Conservation (phyloP, 2,329 filamentous ascomycete genomes). For the Neofusicoccum sp. region DNA sequence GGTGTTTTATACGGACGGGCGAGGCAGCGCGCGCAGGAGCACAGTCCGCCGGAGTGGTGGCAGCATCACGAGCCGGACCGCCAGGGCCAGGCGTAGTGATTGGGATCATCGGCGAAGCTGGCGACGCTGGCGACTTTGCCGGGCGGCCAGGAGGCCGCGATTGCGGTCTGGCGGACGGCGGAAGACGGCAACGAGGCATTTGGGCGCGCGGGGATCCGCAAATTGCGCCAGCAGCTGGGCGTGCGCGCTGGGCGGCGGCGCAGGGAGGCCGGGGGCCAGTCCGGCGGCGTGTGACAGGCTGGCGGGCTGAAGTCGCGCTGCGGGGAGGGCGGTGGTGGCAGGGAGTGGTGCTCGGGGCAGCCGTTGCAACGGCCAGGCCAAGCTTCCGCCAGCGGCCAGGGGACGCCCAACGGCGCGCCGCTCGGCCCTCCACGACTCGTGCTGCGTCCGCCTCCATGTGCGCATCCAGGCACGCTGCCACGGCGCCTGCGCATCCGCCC, state of each 20-base stretch:
- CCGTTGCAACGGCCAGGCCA: slow-evolving; percentile 2
- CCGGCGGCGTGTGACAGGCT: neutral
- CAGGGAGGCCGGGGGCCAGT: slow-evolving; percentile 5
- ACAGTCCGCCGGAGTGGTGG: neutral
- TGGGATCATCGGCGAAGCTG: slow-evolving; percentile 13
- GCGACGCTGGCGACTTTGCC: neutral
- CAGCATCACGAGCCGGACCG: slow-evolving; percentile 10
- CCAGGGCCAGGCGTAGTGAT: slow-evolving; percentile 14
- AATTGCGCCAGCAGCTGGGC: slow-evolving; percentile 5
- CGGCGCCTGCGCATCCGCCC: neutral
- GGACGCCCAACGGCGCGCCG: neutral
- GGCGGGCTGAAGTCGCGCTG: neutral
- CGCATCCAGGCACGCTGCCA: neutral
- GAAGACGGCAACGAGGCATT: neutral
- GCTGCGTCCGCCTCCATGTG: neutral
- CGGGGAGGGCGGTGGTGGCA: neutral
- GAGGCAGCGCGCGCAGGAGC: neutral
- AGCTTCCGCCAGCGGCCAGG: neutral
- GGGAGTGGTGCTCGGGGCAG: neutral
- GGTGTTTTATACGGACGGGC: slow-evolving; percentile 9
- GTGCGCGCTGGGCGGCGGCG: neutral
- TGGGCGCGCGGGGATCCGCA: slow-evolving; percentile 1
- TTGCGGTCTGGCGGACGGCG: neutral
- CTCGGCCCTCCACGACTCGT: neutral
- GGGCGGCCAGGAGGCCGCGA: too few species aligned